Evolutionary conservation across 805 yeast species (phyloP).

Genomic region (Suhomyces kilbournensis): DNA sequence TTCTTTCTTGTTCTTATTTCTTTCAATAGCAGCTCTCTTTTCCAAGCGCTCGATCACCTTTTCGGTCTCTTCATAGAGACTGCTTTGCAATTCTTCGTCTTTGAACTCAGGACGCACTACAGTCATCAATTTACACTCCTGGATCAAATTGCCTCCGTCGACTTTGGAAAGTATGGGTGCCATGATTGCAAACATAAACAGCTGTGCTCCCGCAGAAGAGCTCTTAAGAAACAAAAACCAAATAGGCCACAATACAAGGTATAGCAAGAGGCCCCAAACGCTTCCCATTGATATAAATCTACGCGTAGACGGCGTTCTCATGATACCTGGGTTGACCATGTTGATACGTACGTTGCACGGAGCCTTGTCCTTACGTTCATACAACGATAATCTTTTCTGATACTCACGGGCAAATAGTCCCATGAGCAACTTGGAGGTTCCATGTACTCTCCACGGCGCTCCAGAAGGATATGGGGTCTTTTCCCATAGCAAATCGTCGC

Average conservation of each 20-base stretch:
- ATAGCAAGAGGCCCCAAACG: slow-evolving; percentile 53
- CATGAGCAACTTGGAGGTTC: slow-evolving; percentile 76
- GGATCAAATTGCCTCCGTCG: slow-evolving; percentile 67
- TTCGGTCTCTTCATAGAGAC: slow-evolving; percentile 60
- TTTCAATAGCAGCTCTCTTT: slow-evolving; percentile 63
- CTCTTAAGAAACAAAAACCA: slow-evolving; percentile 81
- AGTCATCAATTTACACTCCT: slow-evolving; percentile 63
- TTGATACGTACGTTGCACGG: slow-evolving; percentile 68
- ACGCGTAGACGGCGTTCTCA: slow-evolving; percentile 84
- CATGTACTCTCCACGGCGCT: slow-evolving; percentile 74
- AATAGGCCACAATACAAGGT: slow-evolving; percentile 72
- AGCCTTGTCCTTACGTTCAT: slow-evolving; percentile 67
- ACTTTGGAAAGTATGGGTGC: slow-evolving; percentile 65
- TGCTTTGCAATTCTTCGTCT: slow-evolving; percentile 58
- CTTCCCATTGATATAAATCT: slow-evolving; percentile 77
- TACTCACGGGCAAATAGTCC: slow-evolving; percentile 74
- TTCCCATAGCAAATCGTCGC: slow-evolving; percentile 64
- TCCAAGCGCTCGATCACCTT: slow-evolving; percentile 59
- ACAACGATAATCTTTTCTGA: slow-evolving; percentile 60
- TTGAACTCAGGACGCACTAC: slow-evolving; percentile 60
- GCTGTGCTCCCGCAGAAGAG: slow-evolving; percentile 76
- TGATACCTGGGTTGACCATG: slow-evolving; percentile 86
- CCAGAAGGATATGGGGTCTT: slow-evolving; percentile 53
- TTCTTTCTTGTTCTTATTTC: slow-evolving; percentile 40
- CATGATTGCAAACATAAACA: slow-evolving; percentile 62